Evolutionary conservation across 1,139 yeast species (phyloP).

Genomic region (Geotrichum klebahnii): DNA sequence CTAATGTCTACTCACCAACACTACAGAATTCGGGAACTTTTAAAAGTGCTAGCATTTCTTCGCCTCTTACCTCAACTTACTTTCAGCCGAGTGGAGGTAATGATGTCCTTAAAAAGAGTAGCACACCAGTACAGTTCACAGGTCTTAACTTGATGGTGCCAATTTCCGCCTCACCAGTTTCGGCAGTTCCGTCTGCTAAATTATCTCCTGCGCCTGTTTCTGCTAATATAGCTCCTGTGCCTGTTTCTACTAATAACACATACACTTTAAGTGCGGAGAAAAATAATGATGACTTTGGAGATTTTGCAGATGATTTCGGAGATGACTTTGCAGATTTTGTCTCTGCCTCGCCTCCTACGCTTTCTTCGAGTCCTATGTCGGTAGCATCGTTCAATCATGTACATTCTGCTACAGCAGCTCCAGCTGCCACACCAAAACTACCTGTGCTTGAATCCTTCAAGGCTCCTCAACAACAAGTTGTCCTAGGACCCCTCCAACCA

Average conservation of each 20-base stretch:
- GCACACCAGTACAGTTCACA: no score
- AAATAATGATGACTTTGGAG: neutral
- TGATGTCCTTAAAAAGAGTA: no score
- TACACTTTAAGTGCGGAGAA: neutral
- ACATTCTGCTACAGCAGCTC: neutral
- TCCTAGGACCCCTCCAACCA: slow-evolving; percentile 26
- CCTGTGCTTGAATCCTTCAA: neutral
- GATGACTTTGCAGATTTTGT: slow-evolving; percentile 16
- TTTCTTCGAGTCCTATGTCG: slow-evolving; percentile 1
- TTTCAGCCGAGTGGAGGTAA: no score
- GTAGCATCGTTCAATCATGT: neutral
- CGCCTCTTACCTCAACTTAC: no score
- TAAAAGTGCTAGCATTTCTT: no score
- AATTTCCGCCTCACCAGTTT: no score
- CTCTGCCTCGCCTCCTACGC: slow-evolving; percentile 9
- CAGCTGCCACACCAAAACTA: neutral
- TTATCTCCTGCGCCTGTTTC: no score
- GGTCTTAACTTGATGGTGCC: no score
- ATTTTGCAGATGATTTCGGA: slow-evolving; percentile 10
- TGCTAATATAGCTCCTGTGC: neutral
- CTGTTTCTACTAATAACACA: neutral
- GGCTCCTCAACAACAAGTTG: slow-evolving; percentile 10
- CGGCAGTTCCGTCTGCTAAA: no score
- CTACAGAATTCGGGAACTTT: no score
- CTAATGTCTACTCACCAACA: no score